Conservation (phyloP, 768 basidiomycete genomes). For the Thelephora ganbajun region DNA sequence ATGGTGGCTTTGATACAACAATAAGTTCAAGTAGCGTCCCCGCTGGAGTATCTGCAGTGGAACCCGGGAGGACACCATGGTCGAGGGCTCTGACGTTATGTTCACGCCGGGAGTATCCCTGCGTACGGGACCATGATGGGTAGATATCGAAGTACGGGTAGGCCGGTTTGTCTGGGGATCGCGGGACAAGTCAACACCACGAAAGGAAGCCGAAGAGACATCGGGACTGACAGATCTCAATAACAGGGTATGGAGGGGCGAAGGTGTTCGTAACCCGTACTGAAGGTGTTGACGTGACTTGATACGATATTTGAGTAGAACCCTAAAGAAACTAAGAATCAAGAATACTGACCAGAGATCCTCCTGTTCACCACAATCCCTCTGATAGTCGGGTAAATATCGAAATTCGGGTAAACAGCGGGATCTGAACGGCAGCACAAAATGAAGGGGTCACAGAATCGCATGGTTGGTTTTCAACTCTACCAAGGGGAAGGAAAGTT, state of each 20-base stretch:
- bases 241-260: conserved; percentile 5
- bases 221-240: conserved; percentile 9
- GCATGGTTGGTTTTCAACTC: no score
- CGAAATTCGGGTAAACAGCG: conserved; percentile 14
- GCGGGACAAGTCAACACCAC: background rate
- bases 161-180: background rate
- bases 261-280: background rate
- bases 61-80: no score
- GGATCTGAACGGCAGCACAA: conserved; percentile 10
- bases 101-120: no score
- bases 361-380: background rate
- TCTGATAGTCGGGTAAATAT: conserved; percentile 13
- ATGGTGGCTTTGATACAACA: background rate
- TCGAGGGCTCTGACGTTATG: no score
- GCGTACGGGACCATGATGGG: background rate
- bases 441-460: no score
- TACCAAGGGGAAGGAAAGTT: no score
- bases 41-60: no score
- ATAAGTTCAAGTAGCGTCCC: no score
- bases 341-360: background rate
- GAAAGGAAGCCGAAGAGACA: background rate
- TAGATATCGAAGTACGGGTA: background rate
- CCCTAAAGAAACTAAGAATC: background rate
- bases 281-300: background rate
- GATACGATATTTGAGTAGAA: background rate